phyloP scores from a whole-genome alignment of 192 early-diverging fungal species.

The Cladochytrium replicatum region DNA sequence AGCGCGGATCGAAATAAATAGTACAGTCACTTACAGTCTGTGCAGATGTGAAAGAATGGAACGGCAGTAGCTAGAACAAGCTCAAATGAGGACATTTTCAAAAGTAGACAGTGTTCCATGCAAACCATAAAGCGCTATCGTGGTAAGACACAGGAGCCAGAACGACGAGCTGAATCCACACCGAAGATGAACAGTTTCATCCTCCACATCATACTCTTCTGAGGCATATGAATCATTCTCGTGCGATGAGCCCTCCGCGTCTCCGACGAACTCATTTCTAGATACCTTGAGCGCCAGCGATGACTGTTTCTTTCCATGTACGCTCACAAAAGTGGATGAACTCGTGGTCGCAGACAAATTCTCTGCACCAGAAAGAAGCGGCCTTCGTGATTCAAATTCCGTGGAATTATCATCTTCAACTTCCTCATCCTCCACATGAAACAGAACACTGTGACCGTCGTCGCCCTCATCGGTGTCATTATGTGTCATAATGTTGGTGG shows the following conservation, averaged over 20 bases:
- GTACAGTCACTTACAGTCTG: conserved; percentile 45
- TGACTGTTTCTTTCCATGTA: conserved; percentile 4
- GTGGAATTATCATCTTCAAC: no score
- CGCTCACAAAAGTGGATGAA: no score
- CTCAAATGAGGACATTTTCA: not conserved
- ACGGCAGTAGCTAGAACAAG: conserved; percentile 24
- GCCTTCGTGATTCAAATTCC: no score
- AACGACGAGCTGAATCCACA: conserved; percentile 22
- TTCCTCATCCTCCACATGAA: no score
- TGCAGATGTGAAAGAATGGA: conserved; percentile 54
- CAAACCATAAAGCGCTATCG: conserved; percentile 39
- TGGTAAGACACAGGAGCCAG: conserved; percentile 42
- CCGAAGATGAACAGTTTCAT: conserved; percentile 29
- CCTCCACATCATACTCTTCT: conserved; percentile 30
- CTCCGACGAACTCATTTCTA: not conserved
- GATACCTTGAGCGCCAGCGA: not conserved
- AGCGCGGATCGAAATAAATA: not conserved
- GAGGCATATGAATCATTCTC: conserved; percentile 9
- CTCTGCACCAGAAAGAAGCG: no score
- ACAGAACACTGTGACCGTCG: no score
- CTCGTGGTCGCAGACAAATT: no score
- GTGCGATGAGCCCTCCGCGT: not conserved
- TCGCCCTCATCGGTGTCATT: no score
- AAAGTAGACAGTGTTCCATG: no score
- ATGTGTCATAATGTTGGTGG: no score